Conservation (phyloP, 192 early-diverging fungal genomes). For the Phycomyces blakesleeanus region DNA sequence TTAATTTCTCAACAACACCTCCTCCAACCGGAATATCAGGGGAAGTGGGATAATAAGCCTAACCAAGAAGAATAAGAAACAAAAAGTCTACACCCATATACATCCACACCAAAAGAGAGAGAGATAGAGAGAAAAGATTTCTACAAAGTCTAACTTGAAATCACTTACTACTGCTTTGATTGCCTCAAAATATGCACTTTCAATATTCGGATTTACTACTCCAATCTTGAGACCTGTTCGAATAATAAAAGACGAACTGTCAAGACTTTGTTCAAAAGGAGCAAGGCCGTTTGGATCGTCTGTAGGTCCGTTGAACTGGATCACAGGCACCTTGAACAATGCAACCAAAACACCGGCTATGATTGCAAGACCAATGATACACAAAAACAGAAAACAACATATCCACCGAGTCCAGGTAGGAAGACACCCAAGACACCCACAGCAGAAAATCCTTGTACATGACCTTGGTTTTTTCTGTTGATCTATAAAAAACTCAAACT, state of each 20-base stretch:
- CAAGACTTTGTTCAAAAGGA: conserved; percentile 7
- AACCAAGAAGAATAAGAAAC: background rate
- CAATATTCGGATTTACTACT: conserved; percentile 28
- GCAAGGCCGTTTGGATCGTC: conserved; percentile 8
- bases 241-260: conserved; percentile 8
- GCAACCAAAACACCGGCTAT: conserved; percentile 25
- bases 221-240: conserved; percentile 25
- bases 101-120: no score
- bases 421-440: conserved; percentile 19
- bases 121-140: no score
- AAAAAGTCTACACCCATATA: background rate
- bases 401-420: conserved; percentile 25
- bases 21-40: conserved; percentile 41
- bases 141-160: no score
- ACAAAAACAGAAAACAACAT: conserved; percentile 13
- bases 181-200: conserved; percentile 21
- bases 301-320: conserved; percentile 24
- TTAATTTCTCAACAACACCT: conserved; percentile 37
- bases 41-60: conserved; percentile 50
- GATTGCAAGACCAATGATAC: conserved; percentile 9
- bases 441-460: conserved; percentile 5
- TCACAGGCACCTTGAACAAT: conserved; percentile 29
- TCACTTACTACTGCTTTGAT: conserved; percentile 27
- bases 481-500: no score
- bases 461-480: background rate